A percentile compares a stretch with the other conserved stretches of the same genome.
Conservation (phyloP, 2,329 filamentous ascomycete genomes). For the Curvularia sp. region DNA sequence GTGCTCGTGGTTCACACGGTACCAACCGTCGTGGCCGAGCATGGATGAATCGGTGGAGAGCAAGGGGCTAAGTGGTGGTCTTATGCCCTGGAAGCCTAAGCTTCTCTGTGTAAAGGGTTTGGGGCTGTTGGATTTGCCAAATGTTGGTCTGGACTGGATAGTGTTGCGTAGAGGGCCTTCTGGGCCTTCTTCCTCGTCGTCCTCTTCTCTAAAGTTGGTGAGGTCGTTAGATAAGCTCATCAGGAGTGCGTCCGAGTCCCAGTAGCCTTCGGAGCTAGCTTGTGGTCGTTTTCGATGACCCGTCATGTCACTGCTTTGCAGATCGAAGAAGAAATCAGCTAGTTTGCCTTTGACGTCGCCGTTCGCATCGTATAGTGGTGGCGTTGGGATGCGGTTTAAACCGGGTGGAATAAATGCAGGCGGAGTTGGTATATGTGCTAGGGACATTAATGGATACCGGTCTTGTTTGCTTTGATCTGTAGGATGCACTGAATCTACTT, state of each 20-base stretch:
- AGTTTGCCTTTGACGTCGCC: conserved; percentile 40
- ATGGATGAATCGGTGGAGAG: conserved; percentile 2
- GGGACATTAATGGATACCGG: conserved; percentile 4
- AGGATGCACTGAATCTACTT: not conserved
- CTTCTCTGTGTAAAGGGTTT: conserved; percentile 4
- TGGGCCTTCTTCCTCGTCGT: conserved; percentile 34
- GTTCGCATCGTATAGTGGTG: conserved; percentile 32
- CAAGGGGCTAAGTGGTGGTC: conserved; percentile 6
- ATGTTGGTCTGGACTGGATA: conserved; percentile 1
- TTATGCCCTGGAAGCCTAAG: conserved; percentile 19
- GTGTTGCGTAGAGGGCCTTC: conserved; percentile 18
- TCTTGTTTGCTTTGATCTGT: conserved; percentile 1
- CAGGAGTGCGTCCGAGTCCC: conserved; percentile 47
- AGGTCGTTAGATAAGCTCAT: conserved; percentile 41
- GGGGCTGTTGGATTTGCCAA: conserved; percentile 9
- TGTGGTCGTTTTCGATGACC: conserved; percentile 13
- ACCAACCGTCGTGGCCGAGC: conserved; percentile 23
- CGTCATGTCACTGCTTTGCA: conserved; percentile 16
- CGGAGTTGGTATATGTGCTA: conserved; percentile 30
- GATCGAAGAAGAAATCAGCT: conserved; percentile 46
- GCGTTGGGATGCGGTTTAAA: conserved; percentile 34
- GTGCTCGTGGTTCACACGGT: conserved; percentile 19
- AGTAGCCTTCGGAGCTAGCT: conserved; percentile 31
- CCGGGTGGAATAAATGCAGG: conserved; percentile 40
- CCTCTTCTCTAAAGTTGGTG: conserved; percentile 8